A percentile compares a stretch with the other conserved stretches of the same genome.
Conservation (phyloP, 1,284 basidiomycete species). For the Melampsora larici-populina region DNA sequence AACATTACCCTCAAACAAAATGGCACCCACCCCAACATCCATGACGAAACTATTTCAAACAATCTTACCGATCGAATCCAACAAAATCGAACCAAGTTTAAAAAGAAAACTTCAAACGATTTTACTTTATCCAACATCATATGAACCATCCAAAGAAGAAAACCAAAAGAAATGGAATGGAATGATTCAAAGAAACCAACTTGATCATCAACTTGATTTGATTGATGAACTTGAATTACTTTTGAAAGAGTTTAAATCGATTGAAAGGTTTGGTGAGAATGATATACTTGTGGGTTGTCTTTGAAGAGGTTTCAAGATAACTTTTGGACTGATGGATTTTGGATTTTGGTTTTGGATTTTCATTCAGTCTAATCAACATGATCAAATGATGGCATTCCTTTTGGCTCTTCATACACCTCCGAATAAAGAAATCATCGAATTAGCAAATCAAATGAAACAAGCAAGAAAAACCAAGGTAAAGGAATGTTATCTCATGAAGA, state of each 20-base stretch:
- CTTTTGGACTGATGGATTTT: neutral
- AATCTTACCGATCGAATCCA: too few relatives aligned
- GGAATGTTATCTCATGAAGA: too few relatives aligned
- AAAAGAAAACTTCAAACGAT: conserved; percentile 16
- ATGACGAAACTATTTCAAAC: too few relatives aligned
- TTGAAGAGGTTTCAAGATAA: too few relatives aligned
- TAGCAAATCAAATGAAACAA: too few relatives aligned
- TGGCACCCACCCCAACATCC: too few relatives aligned
- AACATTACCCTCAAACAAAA: too few relatives aligned
- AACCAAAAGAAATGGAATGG: conserved; percentile 10
- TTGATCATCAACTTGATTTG: neutral
- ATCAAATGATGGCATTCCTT: neutral
- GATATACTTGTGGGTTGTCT: conserved; percentile 6
- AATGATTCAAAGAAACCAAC: conserved; percentile 5
- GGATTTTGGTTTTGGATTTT: too few relatives aligned
- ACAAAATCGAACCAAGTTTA: too few relatives aligned
- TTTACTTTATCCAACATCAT: conserved; percentile 13
- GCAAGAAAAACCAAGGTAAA: too few relatives aligned
- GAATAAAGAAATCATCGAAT: too few relatives aligned
- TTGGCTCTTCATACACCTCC: too few relatives aligned
- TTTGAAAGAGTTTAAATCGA: neutral
- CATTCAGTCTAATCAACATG: neutral
- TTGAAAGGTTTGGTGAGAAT: neutral
- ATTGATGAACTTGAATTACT: conserved; percentile 1
- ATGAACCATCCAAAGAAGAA: conserved; percentile 23